Conservation (phyloP, 768 basidiomycete genomes). For the Mycena sanguinolenta region DNA sequence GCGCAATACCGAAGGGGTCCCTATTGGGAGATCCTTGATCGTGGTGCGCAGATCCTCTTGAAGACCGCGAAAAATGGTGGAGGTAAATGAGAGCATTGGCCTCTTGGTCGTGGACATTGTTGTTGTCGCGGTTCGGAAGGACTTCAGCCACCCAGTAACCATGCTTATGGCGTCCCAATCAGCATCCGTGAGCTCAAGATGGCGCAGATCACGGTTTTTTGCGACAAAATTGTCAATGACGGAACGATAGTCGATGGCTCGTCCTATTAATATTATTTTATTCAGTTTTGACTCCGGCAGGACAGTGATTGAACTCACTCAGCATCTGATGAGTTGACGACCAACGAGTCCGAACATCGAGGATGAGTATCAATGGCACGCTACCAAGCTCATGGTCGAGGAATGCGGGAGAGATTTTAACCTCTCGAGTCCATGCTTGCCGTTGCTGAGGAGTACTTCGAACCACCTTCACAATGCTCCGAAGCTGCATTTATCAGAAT, state of each 20-base stretch:
- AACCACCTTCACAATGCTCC: not conserved
- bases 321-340: not conserved
- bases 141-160: conserved; percentile 10
- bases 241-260: not conserved
- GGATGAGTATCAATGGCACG: too few relatives aligned
- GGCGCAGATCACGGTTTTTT: not conserved
- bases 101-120: conserved; percentile 4
- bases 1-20: not conserved
- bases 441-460: not conserved
- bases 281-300: not conserved
- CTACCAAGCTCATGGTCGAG: not conserved
- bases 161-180: conserved; percentile 13
- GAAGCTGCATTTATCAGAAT: not conserved
- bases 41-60: conserved; percentile 1
- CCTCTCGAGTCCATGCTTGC: not conserved
- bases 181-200: conserved; percentile 2
- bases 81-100: conserved; percentile 9
- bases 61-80: not conserved
- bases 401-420: not conserved
- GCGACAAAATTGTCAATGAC: conserved; percentile 1
- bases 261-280: not conserved
- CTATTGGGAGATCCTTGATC: not conserved
- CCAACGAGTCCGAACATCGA: not conserved
- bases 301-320: not conserved
- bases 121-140: not conserved